A percentile compares a stretch with the other conserved stretches of the same genome.
Conservation (phyloP, 2,329 filamentous ascomycete genomes). For the Phialemonium atrogriseum region DNA sequence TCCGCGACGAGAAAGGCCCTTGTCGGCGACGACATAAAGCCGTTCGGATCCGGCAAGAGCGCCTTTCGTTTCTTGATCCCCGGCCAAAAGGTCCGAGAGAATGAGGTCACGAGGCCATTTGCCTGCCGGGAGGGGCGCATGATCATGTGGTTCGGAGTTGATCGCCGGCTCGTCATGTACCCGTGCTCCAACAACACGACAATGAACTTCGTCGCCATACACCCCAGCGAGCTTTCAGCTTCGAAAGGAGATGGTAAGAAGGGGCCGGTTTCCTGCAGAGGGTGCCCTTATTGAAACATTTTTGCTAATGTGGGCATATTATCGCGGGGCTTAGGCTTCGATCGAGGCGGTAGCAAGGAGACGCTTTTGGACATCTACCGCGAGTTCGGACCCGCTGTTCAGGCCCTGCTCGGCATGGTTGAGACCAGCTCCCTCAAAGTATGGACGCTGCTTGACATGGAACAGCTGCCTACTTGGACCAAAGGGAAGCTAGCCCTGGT, state of each 20-base stretch:
- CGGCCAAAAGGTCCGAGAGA: background rate
- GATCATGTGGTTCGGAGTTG: constrained; percentile 5
- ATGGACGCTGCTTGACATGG: constrained; percentile 8
- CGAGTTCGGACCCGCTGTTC: constrained; percentile 1
- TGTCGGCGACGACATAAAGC: too few relatives aligned
- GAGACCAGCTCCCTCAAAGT: constrained; percentile 5
- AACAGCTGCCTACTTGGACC: constrained; percentile 6
- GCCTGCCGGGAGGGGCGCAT: constrained; percentile 5
- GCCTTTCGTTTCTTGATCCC: constrained; percentile 48
- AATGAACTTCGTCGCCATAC: constrained; percentile 8
- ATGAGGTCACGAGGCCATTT: constrained; percentile 3
- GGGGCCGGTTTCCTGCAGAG: too few relatives aligned
- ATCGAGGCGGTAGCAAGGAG: constrained; percentile 2
- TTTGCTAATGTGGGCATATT: too few relatives aligned
- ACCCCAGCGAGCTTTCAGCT: constrained; percentile 5
- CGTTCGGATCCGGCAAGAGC: constrained; percentile 40
- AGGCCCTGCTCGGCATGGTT: constrained; percentile 5
- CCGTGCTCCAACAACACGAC: constrained; percentile 7
- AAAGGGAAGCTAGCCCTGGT: constrained; percentile 6
- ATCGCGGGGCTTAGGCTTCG: constrained; percentile 1
- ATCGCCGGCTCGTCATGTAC: constrained; percentile 8
- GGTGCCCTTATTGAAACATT: too few relatives aligned
- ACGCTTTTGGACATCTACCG: constrained; percentile 5
- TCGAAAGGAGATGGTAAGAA: constrained; percentile 6
- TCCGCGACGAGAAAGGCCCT: constrained; percentile 17